Evolutionary conservation across 768 basidiomycete species (phyloP).

Genomic region (Kwoniella botswanensis): DNA sequence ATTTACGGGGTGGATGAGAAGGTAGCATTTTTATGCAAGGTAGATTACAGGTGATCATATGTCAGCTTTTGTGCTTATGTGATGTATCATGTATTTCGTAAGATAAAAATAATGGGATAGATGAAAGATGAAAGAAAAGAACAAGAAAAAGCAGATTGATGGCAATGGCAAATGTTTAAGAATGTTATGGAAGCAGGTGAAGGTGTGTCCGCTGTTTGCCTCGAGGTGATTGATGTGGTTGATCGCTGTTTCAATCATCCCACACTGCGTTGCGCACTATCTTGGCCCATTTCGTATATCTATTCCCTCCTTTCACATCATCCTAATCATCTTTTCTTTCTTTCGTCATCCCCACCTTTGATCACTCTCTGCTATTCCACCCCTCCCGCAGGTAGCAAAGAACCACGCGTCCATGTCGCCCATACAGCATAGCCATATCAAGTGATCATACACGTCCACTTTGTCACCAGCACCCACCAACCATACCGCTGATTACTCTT

Average conservation of each 20-base stretch:
- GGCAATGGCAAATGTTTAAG: not conserved
- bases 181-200: not conserved
- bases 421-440: not conserved
- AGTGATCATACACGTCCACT: not conserved
- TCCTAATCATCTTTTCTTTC: not conserved
- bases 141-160: not conserved
- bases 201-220: not conserved
- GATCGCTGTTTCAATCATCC: not conserved
- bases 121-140: not conserved
- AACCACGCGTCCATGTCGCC: not conserved
- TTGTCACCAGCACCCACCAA: not conserved
- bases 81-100: not conserved
- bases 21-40: constrained; percentile 5
- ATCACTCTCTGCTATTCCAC: not conserved
- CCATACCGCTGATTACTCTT: not conserved
- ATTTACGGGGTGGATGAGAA: constrained; percentile 4
- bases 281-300: not conserved
- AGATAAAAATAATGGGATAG: not conserved
- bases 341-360: not conserved
- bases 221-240: not conserved
- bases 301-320: not conserved
- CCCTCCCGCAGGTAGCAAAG: not conserved
- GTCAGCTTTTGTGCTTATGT: not conserved
- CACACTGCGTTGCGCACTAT: not conserved
- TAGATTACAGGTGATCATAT: not conserved